A percentile compares a stretch with the other conserved stretches of the same genome.
Conservation (phyloP, 768 basidiomycete species). For the Calocybe gangraenosa region DNA sequence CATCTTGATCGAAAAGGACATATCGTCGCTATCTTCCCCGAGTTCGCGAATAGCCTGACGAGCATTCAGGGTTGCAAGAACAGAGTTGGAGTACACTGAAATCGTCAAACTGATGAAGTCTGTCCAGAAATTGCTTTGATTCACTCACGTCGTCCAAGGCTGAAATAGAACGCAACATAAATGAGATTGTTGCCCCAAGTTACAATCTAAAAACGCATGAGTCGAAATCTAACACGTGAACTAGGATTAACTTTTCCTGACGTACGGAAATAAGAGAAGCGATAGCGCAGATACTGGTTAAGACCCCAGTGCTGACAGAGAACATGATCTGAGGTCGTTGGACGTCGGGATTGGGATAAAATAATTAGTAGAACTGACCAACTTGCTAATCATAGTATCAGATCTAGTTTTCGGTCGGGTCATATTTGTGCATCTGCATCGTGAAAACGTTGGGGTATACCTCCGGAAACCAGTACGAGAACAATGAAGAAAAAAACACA, state of each 20-base stretch:
- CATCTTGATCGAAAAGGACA: slow-evolving; percentile 38
- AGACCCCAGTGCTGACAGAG: slow-evolving; percentile 35
- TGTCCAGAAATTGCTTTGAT: not conserved
- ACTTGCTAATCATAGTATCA: slow-evolving; percentile 40
- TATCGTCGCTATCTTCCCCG: slow-evolving; percentile 41
- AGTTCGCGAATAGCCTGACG: slow-evolving; percentile 37
- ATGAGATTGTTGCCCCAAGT: slow-evolving; percentile 46
- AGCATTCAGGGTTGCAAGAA: slow-evolving; percentile 52
- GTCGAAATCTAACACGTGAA: not conserved
- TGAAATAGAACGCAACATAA: slow-evolving; percentile 58
- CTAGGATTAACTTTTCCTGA: not conserved
- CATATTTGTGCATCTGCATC: slow-evolving; percentile 6
- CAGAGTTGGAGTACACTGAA: slow-evolving; percentile 51
- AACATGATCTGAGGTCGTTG: slow-evolving; percentile 30
- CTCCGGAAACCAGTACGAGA: slow-evolving; percentile 53
- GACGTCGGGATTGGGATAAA: not conserved
- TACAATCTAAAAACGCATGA: slow-evolving; percentile 31
- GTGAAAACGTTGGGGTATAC: slow-evolving; percentile 23
- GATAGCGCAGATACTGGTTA: slow-evolving; percentile 39
- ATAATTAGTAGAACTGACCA: slow-evolving; percentile 14
- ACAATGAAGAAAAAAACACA: slow-evolving; percentile 45
- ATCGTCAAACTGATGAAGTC: slow-evolving; percentile 2
- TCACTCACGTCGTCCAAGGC: slow-evolving; percentile 43
- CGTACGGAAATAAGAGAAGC: slow-evolving; percentile 37
- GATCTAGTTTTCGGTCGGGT: slow-evolving; percentile 29